Conservation (phyloP, 192 early-diverging fungal genomes). For the Umbelopsis sp. region DNA sequence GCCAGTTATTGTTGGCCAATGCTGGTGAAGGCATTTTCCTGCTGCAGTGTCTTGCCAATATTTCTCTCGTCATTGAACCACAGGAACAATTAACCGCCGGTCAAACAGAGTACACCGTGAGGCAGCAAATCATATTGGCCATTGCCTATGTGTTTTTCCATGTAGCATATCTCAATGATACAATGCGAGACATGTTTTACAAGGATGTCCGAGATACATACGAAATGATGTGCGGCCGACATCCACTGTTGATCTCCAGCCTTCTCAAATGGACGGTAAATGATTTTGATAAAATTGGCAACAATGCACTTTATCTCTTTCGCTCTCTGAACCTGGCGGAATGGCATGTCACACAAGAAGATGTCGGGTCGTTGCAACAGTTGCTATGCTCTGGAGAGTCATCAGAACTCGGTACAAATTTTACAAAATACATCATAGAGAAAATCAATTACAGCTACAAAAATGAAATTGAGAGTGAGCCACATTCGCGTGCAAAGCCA, state of each 20-base stretch:
- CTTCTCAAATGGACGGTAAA: constrained; percentile 42
- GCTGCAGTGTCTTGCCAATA: constrained; percentile 43
- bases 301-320: constrained; percentile 52
- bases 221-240: constrained; percentile 38
- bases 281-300: constrained; percentile 42
- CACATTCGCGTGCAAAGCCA: constrained; percentile 23
- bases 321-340: constrained; percentile 43
- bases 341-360: constrained; percentile 41
- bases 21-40: constrained; percentile 42
- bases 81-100: background rate
- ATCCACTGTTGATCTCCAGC: constrained; percentile 40
- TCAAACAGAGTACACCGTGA: background rate
- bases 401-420: constrained; percentile 17
- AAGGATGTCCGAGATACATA: constrained; percentile 49
- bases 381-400: constrained; percentile 25
- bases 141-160: constrained; percentile 44
- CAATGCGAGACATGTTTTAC: constrained; percentile 40
- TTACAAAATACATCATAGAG: constrained; percentile 34
- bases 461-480: background rate
- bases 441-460: constrained; percentile 32
- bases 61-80: constrained; percentile 26
- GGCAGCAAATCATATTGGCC: background rate
- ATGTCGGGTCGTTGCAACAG: constrained; percentile 36
- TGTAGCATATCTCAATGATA: constrained; percentile 43
- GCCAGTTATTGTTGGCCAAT: background rate